A percentile compares a stretch with the other conserved stretches of the same genome.
phyloP scores from a whole-genome alignment of 371 early-diverging fungal genomes.

The Catenaria anguillulae region DNA sequence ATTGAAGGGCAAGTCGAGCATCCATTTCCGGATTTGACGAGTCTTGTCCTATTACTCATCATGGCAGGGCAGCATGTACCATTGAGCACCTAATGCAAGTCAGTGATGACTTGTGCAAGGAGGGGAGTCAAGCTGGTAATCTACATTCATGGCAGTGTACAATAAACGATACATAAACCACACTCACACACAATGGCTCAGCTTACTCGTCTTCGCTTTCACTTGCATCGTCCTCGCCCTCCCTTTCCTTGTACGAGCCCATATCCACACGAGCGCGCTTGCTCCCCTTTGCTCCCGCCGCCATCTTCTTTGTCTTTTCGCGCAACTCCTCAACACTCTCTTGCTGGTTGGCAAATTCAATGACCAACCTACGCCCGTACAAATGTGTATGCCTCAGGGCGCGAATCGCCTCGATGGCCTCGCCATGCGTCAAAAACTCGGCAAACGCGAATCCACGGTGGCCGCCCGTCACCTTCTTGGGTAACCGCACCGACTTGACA shows the following conservation, averaged over 20 bases:
- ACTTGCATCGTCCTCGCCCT: not conserved
- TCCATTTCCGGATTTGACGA: slow-evolving; percentile 93
- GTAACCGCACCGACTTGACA: slow-evolving; percentile 87
- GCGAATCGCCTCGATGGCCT: slow-evolving; percentile 80
- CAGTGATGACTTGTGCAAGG: no score
- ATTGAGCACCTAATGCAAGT: no score
- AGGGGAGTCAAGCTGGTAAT: no score
- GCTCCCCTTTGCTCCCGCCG: not conserved
- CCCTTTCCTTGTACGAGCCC: not conserved
- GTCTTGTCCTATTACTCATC: slow-evolving; percentile 61
- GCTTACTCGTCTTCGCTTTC: not conserved
- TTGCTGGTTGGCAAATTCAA: slow-evolving; percentile 90
- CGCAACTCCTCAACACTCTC: slow-evolving; percentile 28
- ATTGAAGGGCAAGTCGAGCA: slow-evolving; percentile 65
- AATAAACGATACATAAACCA: no score
- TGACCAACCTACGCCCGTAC: slow-evolving; percentile 94
- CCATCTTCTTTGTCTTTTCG: slow-evolving; percentile 21
- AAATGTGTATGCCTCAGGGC: slow-evolving; percentile 86
- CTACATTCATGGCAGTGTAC: no score
- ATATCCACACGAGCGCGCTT: not conserved
- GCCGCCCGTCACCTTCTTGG: slow-evolving; percentile 83
- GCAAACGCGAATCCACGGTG: slow-evolving; percentile 98
- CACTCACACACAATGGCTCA: no score
- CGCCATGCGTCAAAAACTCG: slow-evolving; percentile 85
- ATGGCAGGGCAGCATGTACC: slow-evolving; percentile 43